Conservation (phyloP, 768 basidiomycete genomes). For the Hortiboletus campestris region DNA sequence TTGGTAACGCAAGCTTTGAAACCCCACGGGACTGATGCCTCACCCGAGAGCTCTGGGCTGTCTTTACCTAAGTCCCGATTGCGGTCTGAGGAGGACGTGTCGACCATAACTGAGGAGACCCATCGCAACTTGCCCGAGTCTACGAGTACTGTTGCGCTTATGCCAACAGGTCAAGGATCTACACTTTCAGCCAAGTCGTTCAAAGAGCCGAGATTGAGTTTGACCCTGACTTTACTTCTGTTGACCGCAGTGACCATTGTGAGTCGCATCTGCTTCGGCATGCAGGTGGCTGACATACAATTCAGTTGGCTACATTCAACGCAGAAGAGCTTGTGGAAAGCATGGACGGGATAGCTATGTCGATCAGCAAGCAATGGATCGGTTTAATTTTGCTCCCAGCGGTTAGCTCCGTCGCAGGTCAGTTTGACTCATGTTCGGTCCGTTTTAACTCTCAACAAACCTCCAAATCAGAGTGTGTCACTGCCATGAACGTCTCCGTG, state of each 20-base stretch:
- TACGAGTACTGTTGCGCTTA: constrained; percentile 8
- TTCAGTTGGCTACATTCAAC: constrained; percentile 53
- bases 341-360: constrained; percentile 72
- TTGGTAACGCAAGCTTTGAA: constrained; percentile 18
- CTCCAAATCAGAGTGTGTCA: constrained; percentile 66
- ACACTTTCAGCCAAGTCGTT: constrained; percentile 17
- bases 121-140: constrained; percentile 10
- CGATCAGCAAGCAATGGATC: constrained; percentile 84
- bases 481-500: constrained; percentile 86
- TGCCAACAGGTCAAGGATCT: constrained; percentile 19
- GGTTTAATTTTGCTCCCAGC: constrained; percentile 86
- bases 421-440: not conserved
- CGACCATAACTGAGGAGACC: constrained; percentile 1
- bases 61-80: constrained; percentile 9
- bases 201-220: constrained; percentile 58
- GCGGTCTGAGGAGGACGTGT: constrained; percentile 16
- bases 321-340: constrained; percentile 79
- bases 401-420: constrained; percentile 77
- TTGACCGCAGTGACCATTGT: constrained; percentile 64
- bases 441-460: not conserved
- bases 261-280: constrained; percentile 23
- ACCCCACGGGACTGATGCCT: not conserved
- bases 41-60: constrained; percentile 2
- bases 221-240: constrained; percentile 53
- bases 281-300: not conserved